Base-by-base conservation (phyloP, 352 stramenopile species). In the Phytophthora citrophthora region DNA sequence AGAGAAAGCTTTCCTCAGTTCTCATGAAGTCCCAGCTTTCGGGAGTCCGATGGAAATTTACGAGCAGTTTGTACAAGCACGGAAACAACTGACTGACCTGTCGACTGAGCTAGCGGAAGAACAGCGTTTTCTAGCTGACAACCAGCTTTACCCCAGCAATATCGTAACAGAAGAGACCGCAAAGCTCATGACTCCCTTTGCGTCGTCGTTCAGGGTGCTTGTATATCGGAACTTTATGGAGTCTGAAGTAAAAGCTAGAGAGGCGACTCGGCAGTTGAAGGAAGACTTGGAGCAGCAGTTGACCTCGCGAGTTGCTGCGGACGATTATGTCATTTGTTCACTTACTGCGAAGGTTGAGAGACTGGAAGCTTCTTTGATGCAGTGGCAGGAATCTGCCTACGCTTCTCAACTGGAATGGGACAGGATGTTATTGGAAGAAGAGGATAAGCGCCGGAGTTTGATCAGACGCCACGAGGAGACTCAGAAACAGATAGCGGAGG, bases 1-100 rank as follows among this genome's bases (percentile, higher is more conserved):
- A 20, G 73, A 86, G 46, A 68, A 61, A 8, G 68, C 55, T 5
- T 76, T 71, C n/a, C 51, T 84, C 0, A 61, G 69, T 45, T 53
- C 54, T 4, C 52, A 88, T 24, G 63, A 47, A n/a, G 54, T 54
- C 9, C 40, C 78, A 15, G 7, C 20, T 2, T 59, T 76, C 32
- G 61, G 50, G 2, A 63, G 11, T 49, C 54, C 60, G 0, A 65
- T 72, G 46, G 54, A 54, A 2, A 39, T 80, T 4, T 58, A 72
- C 18, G 61, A 72, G 12, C 32, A 55, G 5, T 61, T 79, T 26
- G 56, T 86, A 6, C 34, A 56, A 11, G 44, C 56, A 9, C 70
- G 54, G n/a, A 40, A 74, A 5, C 44, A 68, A 44, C 41, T 76
- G 15, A 27, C 44, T 51, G 29, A 46, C 16, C 7, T 71, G 12